A percentile compares a stretch with the other conserved stretches of the same genome.
Conservation (phyloP, 106 monocot genomes). For the Dendrobium catenatum region DNA sequence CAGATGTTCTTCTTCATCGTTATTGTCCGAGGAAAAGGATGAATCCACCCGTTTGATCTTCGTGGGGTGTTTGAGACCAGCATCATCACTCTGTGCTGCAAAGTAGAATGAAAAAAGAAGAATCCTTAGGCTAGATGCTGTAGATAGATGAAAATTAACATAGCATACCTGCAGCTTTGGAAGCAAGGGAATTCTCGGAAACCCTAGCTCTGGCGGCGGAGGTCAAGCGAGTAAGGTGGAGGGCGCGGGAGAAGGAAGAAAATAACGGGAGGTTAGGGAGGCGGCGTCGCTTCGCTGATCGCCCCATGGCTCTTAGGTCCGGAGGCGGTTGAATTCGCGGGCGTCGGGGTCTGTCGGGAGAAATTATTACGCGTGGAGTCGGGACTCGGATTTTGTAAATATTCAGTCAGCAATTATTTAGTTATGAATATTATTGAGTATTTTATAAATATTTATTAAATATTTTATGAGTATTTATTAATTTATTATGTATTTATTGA, state of each 20-base stretch:
- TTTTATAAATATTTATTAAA: too few species aligned
- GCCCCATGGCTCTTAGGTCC: conserved; percentile 12
- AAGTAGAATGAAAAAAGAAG: not conserved
- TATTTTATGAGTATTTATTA: too few species aligned
- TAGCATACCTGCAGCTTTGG: not conserved
- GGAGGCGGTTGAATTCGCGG: too few species aligned
- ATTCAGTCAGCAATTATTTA: too few species aligned
- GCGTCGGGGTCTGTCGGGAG: not conserved
- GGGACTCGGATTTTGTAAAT: too few species aligned
- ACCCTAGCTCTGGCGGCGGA: conserved; percentile 2
- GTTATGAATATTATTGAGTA: too few species aligned
- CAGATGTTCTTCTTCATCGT: conserved; percentile 5
- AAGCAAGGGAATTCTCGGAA: not conserved
- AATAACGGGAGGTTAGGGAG: conserved; percentile 7
- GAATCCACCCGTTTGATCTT: not conserved
- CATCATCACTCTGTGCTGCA: not conserved
- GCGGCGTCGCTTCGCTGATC: conserved; percentile 12
- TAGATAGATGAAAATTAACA: not conserved
- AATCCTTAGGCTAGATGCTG: not conserved
- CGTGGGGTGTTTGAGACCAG: not conserved
- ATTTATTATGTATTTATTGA: too few species aligned
- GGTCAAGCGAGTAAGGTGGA: not conserved
- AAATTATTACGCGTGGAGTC: too few species aligned
- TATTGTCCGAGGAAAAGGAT: not conserved
- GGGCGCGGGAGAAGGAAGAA: conserved; percentile 27